Evolutionary conservation across 495 filamentous ascomycete genomes (phyloP).

Genomic region (Haplographium delicatum): DNA sequence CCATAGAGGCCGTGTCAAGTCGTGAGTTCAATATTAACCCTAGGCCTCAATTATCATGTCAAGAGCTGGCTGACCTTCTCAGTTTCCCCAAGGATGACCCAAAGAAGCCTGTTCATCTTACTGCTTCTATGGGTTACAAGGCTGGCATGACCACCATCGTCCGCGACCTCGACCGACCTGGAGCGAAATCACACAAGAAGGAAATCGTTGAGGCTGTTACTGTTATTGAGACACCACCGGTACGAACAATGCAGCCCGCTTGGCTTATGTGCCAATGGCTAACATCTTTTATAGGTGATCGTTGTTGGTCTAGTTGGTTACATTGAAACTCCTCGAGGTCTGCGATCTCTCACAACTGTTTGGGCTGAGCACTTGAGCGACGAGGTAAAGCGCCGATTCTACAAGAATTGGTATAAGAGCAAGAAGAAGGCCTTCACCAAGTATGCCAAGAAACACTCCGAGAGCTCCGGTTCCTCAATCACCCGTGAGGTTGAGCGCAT

Average conservation of each 20-base stretch:
- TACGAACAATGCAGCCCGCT: constrained; percentile 71
- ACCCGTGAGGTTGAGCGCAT: constrained; percentile 98
- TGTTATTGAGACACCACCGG: constrained; percentile 98
- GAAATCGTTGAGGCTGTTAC: constrained; percentile 99
- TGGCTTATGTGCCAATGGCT: constrained; percentile 49
- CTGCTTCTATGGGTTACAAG: constrained; percentile 99
- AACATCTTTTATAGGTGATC: constrained; percentile 77
- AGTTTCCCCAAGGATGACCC: constrained; percentile 99
- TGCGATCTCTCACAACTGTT: constrained; percentile 97
- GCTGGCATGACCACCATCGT: constrained; percentile 99
- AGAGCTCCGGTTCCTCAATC: constrained; percentile 80
- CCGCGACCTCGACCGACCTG: constrained; percentile 98
- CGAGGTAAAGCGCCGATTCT: constrained; percentile 99
- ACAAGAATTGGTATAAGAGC: constrained; percentile 99
- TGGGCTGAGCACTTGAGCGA: constrained; percentile 99
- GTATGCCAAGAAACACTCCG: constrained; percentile 99
- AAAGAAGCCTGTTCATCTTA: constrained; percentile 99
- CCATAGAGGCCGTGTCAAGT: constrained; percentile 98
- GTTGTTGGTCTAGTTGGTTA: constrained; percentile 99
- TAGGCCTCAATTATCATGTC: background rate
- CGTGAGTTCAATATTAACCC: constrained; percentile 54
- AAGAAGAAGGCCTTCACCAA: constrained; percentile 99
- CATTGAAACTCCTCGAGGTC: constrained; percentile 99
- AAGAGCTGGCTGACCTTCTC: constrained; percentile 29
- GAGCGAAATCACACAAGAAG: constrained; percentile 99